Evolutionary conservation across 768 basidiomycete genomes (phyloP).

Genomic region (Filobasidium wieringae): DNA sequence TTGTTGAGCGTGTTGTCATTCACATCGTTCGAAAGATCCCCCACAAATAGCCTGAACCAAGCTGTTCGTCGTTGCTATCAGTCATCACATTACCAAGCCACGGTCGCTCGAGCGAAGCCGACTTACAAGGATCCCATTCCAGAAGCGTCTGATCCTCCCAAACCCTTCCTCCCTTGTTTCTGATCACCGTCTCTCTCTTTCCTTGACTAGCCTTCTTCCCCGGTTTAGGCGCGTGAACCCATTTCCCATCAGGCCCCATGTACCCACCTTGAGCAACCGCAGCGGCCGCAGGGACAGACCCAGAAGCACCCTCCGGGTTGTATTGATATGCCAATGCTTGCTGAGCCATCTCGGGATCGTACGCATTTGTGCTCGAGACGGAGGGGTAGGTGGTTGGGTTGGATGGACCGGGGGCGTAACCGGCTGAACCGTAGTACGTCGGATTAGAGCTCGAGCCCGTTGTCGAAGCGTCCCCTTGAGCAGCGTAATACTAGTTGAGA

Average conservation of each 20-base stretch:
- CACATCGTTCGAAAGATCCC: conserved; percentile 95
- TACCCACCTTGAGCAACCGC: not conserved
- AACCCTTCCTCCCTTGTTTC: conserved; percentile 89
- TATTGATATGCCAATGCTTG: conserved; percentile 25
- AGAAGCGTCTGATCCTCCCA: conserved; percentile 97
- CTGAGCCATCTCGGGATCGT: conserved; percentile 22
- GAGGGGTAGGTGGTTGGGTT: not conserved
- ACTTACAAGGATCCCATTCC: conserved; percentile 93
- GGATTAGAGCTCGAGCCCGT: conserved; percentile 26
- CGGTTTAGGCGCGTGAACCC: not conserved
- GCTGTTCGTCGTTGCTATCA: conserved; percentile 44
- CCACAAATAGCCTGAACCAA: conserved; percentile 96
- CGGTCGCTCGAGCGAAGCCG: not conserved
- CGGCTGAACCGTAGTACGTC: conserved; percentile 3
- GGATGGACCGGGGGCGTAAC: not conserved
- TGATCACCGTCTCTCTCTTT: conserved; percentile 81
- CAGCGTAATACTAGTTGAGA: conserved; percentile 29
- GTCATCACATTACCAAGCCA: not conserved
- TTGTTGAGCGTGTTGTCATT: conserved; percentile 86
- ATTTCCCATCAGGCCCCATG: conserved; percentile 5
- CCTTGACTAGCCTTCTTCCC: conserved; percentile 11
- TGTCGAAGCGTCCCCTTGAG: conserved; percentile 18
- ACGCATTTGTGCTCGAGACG: not conserved
- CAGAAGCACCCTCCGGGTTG: not conserved
- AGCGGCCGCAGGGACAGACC: not conserved